Base-by-base conservation (phyloP, 805 yeast genomes). In the Candida orba region DNA sequence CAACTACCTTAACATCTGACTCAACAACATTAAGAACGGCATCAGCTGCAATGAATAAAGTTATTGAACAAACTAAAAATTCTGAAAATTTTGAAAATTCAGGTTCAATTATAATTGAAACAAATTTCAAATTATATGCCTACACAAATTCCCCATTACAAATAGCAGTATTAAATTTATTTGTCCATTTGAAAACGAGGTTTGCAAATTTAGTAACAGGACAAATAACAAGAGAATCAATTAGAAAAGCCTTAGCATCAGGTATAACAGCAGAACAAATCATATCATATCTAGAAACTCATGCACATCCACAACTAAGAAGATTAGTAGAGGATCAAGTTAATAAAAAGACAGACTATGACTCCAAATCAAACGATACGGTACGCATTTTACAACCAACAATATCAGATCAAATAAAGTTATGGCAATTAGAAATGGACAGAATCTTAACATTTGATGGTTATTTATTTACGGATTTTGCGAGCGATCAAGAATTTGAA, bases 261-360 rank as follows among this genome's bases (percentile, higher is more conserved):
- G 99, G 99, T 25, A 93, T 93, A 54, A 85, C 96, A 0, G 91
- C 98, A 0, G 96, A 89, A 33, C 99, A 93, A 60, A 86, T 93
- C 53, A 84, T 93, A 48, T 78, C 87, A 50, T 93, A 91, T 59
- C 64, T 93, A 37, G 89, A 87, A 50, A 76, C 89, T 0, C 96
- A 93, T 68, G 96, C 97, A 0, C 98, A 91, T 65, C 85, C 95
- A 3, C 95, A 89, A 59, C 84, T 91, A 93, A 67, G 79, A 43
- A 72, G 82, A 40, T 58, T 76, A 34, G 93, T 91, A 0, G 87
- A 84, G 51, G 88, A 80, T 41, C 75, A 67, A 42, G 58, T 81
- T 34, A 79, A 77, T 47, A 84, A 81, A 54, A 82, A 81, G 58
- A 59, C 79, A 41, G 93, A 84, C 47, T 73, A 79, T 46, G 70